Conservation (phyloP, 2,329 filamentous ascomycete species). For the Coniochaeta prunicola region DNA sequence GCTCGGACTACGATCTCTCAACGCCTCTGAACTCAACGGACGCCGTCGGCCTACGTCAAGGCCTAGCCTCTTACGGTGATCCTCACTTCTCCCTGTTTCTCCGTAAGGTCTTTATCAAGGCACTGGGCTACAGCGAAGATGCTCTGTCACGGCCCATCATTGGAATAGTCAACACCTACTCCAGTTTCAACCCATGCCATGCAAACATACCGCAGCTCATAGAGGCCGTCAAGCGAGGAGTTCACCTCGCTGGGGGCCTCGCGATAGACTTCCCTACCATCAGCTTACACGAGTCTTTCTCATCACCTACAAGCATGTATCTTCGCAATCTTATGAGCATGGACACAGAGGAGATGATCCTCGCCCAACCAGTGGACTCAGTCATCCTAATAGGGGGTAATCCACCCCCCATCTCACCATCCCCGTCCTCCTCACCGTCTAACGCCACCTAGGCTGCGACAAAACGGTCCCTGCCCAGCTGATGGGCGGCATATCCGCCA, state of each 20-base stretch:
- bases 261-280: conserved; percentile 71
- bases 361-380: conserved; percentile 62
- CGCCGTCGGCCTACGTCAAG: conserved; percentile 50
- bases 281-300: conserved; percentile 62
- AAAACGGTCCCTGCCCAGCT: conserved; percentile 68
- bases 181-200: conserved; percentile 68
- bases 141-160: conserved; percentile 63
- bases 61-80: conserved; percentile 63
- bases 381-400: conserved; percentile 60
- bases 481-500: conserved; percentile 69
- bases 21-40: conserved; percentile 36
- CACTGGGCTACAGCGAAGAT: conserved; percentile 65
- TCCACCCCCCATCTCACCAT: conserved; percentile 2
- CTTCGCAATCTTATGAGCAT: conserved; percentile 69
- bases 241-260: conserved; percentile 59
- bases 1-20: conserved; percentile 56
- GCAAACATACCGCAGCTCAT: conserved; percentile 65
- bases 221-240: conserved; percentile 61
- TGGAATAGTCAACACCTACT: conserved; percentile 69
- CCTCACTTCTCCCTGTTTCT: conserved; percentile 69
- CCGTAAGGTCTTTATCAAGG: conserved; percentile 72
- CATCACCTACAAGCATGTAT: conserved; percentile 68
- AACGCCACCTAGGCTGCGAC: conserved; percentile 51
- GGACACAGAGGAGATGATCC: conserved; percentile 75
- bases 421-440: background rate